Evolutionary conservation across 495 filamentous ascomycete genomes (phyloP), one percentile per base, ranked within the genome.

Genomic region (Geoglossum glabrum): DNA sequence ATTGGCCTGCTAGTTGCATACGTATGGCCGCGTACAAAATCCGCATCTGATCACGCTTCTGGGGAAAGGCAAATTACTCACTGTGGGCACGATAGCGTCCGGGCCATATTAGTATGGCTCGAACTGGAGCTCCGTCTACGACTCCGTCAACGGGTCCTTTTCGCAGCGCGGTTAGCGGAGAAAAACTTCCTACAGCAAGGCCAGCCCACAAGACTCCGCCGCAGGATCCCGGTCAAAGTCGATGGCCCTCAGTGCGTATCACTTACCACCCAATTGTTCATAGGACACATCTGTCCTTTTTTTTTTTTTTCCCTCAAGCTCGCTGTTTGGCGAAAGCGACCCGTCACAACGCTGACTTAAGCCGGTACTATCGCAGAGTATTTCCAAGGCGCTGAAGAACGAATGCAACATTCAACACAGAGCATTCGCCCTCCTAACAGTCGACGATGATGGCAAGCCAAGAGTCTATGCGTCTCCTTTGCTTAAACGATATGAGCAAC

Each of bases 381-480:
- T 58, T 21, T 58, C 56, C 25, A 45, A 50, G 26, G 57, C 49
- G 23, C 50, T 59, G 49, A 59, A 38, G 50, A 43, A 57, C 31
- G 50, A 59, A 34, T 59, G 57, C 57, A 59, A 55, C 21, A 9
- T 54, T 25, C 47, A 54, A 11, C 57, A 59, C 57, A 55, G 57
- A 33, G 57, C 46, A 6, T 45, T 23, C 25, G 56, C 56, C 38
- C 27, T 58, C 9, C 33, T 58, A 11, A 25, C 40, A 3, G 28
- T 58, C 27, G 56, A 58, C 40, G 38, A 27, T 26, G 28, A 49
- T 10, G 56, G 56, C 45, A 45, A 58, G 28, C 25, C 40, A 21
- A 26, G 25, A n/a, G 21, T 45, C 27, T 49, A 50, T 43, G 26
- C n/a, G 11, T 58, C 56, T 27, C 56, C 56, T 7, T 6, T 10